Conservation (phyloP, 1,139 yeast genomes). For the Yamadazyma dushanensis region DNA sequence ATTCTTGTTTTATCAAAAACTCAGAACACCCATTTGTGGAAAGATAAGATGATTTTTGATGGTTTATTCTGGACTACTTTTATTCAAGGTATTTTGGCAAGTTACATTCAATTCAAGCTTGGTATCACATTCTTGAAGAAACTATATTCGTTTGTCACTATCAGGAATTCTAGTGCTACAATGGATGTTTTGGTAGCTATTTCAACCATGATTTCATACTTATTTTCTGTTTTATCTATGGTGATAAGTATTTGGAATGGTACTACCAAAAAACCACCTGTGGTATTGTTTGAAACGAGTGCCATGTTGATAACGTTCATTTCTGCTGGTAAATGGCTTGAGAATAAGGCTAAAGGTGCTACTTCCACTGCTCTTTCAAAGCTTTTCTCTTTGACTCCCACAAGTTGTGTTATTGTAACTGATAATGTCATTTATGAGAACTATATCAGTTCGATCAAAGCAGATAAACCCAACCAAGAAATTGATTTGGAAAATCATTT, state of each 20-base stretch:
- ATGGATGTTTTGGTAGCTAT: conserved; percentile 92
- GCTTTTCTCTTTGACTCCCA: conserved; percentile 77
- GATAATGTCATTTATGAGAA: conserved; percentile 31
- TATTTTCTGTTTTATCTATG: conserved; percentile 68
- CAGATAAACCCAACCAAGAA: conserved; percentile 9
- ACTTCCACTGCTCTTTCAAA: conserved; percentile 87
- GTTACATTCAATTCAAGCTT: conserved; percentile 68
- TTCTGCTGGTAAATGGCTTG: conserved; percentile 85
- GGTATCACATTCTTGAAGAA: conserved; percentile 67
- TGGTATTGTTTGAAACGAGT: conserved; percentile 81
- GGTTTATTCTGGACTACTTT: conserved; percentile 63
- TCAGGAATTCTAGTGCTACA: conserved; percentile 67
- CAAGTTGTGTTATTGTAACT: conserved; percentile 65
- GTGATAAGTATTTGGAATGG: conserved; percentile 41
- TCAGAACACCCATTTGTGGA: conserved; percentile 33
- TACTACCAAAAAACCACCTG: conserved; percentile 51
- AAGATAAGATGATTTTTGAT: conserved; percentile 30
- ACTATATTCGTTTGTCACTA: conserved; percentile 63
- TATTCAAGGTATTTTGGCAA: conserved; percentile 59
- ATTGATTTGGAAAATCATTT: conserved; percentile 16
- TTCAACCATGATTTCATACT: conserved; percentile 78
- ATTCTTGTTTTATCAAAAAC: conserved; percentile 58
- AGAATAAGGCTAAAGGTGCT: conserved; percentile 90
- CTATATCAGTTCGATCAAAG: conserved; percentile 15
- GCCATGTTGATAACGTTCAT: conserved; percentile 84